These are phyloP conservation scores for Cercophora newfieldiana DNA, from an alignment of 495 filamentous ascomycete genomes.

Conservation along the genomic window DNA sequence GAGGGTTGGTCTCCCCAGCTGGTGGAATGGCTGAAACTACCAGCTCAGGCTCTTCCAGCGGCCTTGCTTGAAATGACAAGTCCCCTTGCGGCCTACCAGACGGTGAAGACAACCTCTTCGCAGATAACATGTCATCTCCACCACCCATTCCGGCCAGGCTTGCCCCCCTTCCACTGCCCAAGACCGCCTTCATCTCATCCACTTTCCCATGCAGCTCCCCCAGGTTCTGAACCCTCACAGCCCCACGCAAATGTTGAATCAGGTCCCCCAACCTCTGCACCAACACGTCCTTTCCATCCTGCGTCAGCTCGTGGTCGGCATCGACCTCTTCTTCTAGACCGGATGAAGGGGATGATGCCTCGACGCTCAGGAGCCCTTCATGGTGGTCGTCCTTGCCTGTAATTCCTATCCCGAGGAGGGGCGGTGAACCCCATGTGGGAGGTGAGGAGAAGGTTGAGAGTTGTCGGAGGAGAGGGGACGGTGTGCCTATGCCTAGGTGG, in stretches of 20 bases:
- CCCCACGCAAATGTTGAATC: constrained; percentile 35
- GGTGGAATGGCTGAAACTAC: background rate
- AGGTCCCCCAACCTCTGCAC: constrained; percentile 52
- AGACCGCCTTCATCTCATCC: constrained; percentile 47
- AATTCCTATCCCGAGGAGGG: background rate
- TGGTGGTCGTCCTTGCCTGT: constrained; percentile 7
- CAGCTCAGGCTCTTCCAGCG: background rate
- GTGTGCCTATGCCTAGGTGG: constrained; percentile 34
- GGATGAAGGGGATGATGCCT: background rate
- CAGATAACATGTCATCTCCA: background rate
- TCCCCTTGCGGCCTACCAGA: background rate
- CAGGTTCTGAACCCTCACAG: constrained; percentile 29
- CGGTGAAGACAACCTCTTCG: background rate
- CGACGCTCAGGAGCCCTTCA: background rate
- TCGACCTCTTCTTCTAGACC: background rate
- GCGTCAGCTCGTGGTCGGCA: constrained; percentile 29
- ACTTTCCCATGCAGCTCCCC: constrained; percentile 43
- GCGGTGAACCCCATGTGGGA: constrained; percentile 22
- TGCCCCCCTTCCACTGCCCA: constrained; percentile 20
- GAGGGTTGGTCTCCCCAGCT: constrained; percentile 10
- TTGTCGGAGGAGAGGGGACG: constrained; percentile 34
- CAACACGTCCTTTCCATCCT: constrained; percentile 50
- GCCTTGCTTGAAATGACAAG: background rate
- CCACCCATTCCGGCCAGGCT: background rate
- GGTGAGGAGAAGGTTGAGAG: constrained; percentile 30